These are phyloP conservation scores for Xylaria cubensis DNA, from an alignment of 495 filamentous ascomycete genomes.

Conservation along the genomic window DNA sequence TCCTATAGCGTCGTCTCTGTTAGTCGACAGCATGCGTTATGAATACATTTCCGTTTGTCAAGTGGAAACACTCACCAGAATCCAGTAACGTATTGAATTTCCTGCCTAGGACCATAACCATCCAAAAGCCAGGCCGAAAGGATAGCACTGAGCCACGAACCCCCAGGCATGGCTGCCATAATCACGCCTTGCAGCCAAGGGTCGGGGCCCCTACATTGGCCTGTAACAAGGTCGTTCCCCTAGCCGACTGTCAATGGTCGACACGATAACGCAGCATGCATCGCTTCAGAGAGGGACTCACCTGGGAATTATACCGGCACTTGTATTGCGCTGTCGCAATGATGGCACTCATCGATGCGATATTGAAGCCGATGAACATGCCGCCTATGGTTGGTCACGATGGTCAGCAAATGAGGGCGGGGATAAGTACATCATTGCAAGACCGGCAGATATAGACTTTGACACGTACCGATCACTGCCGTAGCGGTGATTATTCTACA, in stretches of 20 bases:
- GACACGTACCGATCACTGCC: conserved; percentile 63
- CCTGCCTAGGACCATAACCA: conserved; percentile 67
- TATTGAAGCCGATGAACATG: conserved; percentile 83
- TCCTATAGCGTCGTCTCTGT: conserved; percentile 34
- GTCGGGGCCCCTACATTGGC: conserved; percentile 56
- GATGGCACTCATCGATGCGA: conserved; percentile 81
- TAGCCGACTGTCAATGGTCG: conserved; percentile 25
- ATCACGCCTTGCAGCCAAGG: conserved; percentile 63
- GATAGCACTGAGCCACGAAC: conserved; percentile 76
- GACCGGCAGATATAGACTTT: background rate
- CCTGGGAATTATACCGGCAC: conserved; percentile 68
- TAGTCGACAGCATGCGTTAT: conserved; percentile 13
- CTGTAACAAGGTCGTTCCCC: conserved; percentile 41
- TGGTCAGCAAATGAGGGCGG: conserved; percentile 34
- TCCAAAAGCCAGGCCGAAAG: conserved; percentile 72
- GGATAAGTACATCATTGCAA: background rate
- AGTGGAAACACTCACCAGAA: conserved; percentile 60
- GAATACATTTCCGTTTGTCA: background rate
- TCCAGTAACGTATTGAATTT: conserved; percentile 68
- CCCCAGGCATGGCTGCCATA: conserved; percentile 74
- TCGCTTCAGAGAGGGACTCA: conserved; percentile 29
- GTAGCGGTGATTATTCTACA: conserved; percentile 77
- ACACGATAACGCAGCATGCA: conserved; percentile 24
- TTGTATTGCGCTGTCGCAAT: conserved; percentile 66
- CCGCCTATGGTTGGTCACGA: conserved; percentile 58